A percentile compares a stretch with the other conserved stretches of the same genome.
Conservation (phyloP, 441 rosid genomes). For the Bruguiera hainesii region DNA sequence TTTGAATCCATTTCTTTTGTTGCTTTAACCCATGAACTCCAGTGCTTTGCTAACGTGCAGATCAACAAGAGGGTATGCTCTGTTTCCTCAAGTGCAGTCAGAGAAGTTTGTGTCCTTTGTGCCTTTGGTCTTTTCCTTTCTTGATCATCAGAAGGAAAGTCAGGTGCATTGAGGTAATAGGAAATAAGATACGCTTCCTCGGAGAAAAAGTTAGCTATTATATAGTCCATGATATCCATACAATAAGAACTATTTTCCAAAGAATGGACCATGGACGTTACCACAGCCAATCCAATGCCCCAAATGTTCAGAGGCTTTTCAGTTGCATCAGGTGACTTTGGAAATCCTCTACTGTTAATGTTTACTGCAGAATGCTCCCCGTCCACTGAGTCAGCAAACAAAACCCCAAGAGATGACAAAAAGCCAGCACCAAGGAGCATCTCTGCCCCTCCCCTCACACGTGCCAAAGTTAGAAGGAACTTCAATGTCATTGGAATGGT, state of each 20-base stretch:
- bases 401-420: conserved; percentile 56
- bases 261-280: conserved; percentile 77
- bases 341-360: conserved; percentile 32
- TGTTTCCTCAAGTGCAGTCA: conserved; percentile 70
- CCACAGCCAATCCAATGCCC: conserved; percentile 86
- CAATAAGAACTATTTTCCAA: conserved; percentile 53
- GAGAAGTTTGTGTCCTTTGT: conserved; percentile 62
- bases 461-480: conserved; percentile 77
- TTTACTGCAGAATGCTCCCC: conserved; percentile 36
- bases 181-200: conserved; percentile 74
- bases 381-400: conserved; percentile 52
- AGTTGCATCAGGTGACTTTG: conserved; percentile 35
- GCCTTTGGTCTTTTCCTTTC: conserved; percentile 67
- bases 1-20: conserved; percentile 75
- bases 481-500: conserved; percentile 55
- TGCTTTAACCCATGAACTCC: conserved; percentile 73
- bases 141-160: conserved; percentile 56
- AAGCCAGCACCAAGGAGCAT: conserved; percentile 79
- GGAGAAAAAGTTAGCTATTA: conserved; percentile 65
- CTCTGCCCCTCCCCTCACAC: conserved; percentile 79
- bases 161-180: conserved; percentile 68
- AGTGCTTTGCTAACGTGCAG: conserved; percentile 66
- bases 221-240: conserved; percentile 47
- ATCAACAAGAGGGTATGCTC: conserved; percentile 82
- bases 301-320: conserved; percentile 65